Conservation (phyloP, 345 rosid genomes). For the Salix koriyanagi region DNA sequence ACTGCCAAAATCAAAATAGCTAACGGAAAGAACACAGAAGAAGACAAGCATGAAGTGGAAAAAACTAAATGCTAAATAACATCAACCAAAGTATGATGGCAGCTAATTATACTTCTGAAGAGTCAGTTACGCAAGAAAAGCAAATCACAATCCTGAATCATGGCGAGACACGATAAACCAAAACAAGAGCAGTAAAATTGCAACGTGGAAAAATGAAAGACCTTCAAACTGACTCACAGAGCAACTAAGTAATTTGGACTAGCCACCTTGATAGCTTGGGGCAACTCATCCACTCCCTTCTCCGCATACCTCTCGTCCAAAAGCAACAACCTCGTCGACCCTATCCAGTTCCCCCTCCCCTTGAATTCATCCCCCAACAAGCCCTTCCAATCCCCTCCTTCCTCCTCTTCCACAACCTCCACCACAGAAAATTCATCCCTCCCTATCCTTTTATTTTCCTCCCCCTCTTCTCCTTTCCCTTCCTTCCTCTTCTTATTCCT, state of each 20-base stretch:
- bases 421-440: conserved; percentile 46
- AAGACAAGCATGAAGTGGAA: neutral
- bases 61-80: neutral
- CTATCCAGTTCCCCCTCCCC: conserved; percentile 63
- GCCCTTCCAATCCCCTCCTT: conserved; percentile 47
- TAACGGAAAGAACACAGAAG: neutral
- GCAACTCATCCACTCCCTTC: conserved; percentile 56
- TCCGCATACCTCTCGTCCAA: conserved; percentile 64
- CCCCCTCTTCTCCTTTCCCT: conserved; percentile 19
- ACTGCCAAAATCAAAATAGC: neutral
- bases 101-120: neutral
- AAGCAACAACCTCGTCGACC: conserved; percentile 83
- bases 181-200: neutral
- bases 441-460: conserved; percentile 24
- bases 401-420: conserved; percentile 55
- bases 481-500: conserved; percentile 48
- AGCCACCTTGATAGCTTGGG: conserved; percentile 82
- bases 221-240: conserved; percentile 13
- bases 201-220: neutral
- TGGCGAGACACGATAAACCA: neutral
- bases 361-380: conserved; percentile 66
- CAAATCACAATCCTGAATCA: neutral
- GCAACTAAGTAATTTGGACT: conserved; percentile 2
- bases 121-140: neutral
- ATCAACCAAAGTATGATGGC: neutral